Evolutionary conservation across 208 protist species (phyloP).

Genomic region (Sergeia podlipaevii): DNA sequence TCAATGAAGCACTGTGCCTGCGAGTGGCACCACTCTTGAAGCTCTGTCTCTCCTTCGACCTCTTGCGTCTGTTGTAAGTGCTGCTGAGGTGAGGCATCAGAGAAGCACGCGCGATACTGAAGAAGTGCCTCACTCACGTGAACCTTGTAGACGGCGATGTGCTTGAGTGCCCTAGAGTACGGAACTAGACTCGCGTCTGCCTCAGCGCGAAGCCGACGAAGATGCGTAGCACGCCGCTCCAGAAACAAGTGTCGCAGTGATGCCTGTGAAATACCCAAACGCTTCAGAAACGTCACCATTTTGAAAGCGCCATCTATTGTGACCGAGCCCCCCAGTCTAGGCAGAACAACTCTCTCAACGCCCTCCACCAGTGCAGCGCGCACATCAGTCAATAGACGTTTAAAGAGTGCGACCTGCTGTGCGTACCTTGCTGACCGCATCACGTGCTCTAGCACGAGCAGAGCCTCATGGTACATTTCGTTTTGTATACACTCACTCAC

Average conservation of each 20-base stretch:
- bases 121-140: constrained; percentile 67
- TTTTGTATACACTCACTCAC: constrained; percentile 62
- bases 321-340: constrained; percentile 50
- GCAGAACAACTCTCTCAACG: constrained; percentile 46
- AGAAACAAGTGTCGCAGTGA: constrained; percentile 56
- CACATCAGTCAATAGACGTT: constrained; percentile 20
- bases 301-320: constrained; percentile 68
- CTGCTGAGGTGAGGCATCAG: constrained; percentile 15
- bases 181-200: constrained; percentile 33
- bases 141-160: constrained; percentile 70
- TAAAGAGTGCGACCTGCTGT: constrained; percentile 24
- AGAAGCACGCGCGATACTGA: constrained; percentile 77
- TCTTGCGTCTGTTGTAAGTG: constrained; percentile 8
- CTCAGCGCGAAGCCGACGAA: constrained; percentile 36
- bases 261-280: constrained; percentile 31
- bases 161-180: constrained; percentile 58
- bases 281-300: constrained; percentile 49
- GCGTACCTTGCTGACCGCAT: constrained; percentile 31
- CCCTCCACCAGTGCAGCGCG: constrained; percentile 26
- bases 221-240: constrained; percentile 30
- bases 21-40: constrained; percentile 51
- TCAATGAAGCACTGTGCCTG: constrained; percentile 40
- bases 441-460: constrained; percentile 69
- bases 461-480: constrained; percentile 80
- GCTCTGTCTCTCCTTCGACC: constrained; percentile 15